These are phyloP conservation scores for Austroboletus novae-zelandiae DNA, from an alignment of 1,284 basidiomycete genomes.

Conservation along the genomic window DNA sequence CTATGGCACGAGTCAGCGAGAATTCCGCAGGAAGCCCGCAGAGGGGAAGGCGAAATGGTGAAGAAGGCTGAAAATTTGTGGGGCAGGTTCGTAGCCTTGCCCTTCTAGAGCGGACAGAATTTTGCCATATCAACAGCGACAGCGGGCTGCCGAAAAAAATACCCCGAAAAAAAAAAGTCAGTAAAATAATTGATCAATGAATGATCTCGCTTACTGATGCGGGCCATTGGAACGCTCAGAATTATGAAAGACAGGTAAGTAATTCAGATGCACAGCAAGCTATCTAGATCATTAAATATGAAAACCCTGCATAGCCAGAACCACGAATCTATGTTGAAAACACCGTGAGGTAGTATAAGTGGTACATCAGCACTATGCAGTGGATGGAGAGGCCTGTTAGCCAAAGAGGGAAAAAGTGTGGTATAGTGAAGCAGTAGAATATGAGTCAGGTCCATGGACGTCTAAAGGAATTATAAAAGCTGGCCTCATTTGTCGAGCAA, in stretches of 20 bases:
- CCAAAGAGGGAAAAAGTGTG: slow-evolving; percentile 15
- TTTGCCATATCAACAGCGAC: background rate
- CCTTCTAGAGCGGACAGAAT: background rate
- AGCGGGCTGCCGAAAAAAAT: slow-evolving; percentile 7
- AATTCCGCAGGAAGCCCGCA: background rate
- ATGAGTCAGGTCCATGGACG: slow-evolving; percentile 23
- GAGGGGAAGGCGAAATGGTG: slow-evolving; percentile 1
- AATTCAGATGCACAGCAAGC: slow-evolving; percentile 20
- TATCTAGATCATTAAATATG: slow-evolving; percentile 27
- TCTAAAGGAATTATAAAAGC: slow-evolving; percentile 19
- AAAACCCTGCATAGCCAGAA: slow-evolving; percentile 12
- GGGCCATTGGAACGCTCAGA: slow-evolving; percentile 1
- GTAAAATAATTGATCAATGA: slow-evolving; percentile 9
- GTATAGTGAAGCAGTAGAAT: slow-evolving; percentile 33
- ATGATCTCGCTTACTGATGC: slow-evolving; percentile 23
- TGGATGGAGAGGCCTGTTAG: slow-evolving; percentile 12
- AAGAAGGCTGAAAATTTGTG: slow-evolving; percentile 1
- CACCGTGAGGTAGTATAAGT: slow-evolving; percentile 17
- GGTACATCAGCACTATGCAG: slow-evolving; percentile 35
- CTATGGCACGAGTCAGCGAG: background rate
- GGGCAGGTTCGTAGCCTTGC: slow-evolving; percentile 1
- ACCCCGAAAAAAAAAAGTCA: slow-evolving; percentile 16
- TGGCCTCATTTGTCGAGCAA: slow-evolving; percentile 13
- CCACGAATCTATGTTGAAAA: slow-evolving; percentile 31
- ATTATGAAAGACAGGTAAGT: slow-evolving; percentile 3